A percentile compares a stretch with the other conserved stretches of the same genome.
Evolutionary conservation across 306 rosid genomes (phyloP).

Genomic region (Acacia acuminata): DNA sequence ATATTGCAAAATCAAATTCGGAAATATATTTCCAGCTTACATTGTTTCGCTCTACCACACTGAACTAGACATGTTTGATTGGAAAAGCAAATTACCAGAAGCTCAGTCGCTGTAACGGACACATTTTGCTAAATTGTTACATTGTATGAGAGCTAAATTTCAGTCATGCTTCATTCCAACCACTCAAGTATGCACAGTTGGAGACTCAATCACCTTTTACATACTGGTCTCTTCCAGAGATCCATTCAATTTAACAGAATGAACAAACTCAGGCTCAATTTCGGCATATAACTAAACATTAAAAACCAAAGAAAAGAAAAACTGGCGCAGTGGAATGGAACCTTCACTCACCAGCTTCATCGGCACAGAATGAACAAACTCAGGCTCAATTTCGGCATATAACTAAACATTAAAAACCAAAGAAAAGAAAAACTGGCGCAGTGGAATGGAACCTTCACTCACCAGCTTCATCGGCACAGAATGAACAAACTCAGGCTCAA

Average conservation of each 20-base stretch:
- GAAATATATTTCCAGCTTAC: not conserved
- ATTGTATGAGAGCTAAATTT: not conserved
- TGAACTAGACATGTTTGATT: not conserved
- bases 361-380: not conserved
- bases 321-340: not conserved
- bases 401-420: not conserved
- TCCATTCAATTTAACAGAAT: not conserved
- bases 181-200: not conserved
- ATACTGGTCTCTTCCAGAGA: not conserved
- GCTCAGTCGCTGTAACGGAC: not conserved
- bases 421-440: not conserved
- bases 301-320: not conserved
- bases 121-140: not conserved
- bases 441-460: not conserved
- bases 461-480: not conserved
- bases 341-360: not conserved
- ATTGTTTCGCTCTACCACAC: not conserved
- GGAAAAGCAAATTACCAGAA: not conserved
- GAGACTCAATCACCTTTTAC: slow-evolving; percentile 8
- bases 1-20: not conserved
- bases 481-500: not conserved
- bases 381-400: not conserved
- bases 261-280: not conserved
- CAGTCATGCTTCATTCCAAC: not conserved
- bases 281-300: not conserved